Evolutionary conservation across 495 filamentous ascomycete species (phyloP).

Genomic region (Melanomma pulvis-pyrius): DNA sequence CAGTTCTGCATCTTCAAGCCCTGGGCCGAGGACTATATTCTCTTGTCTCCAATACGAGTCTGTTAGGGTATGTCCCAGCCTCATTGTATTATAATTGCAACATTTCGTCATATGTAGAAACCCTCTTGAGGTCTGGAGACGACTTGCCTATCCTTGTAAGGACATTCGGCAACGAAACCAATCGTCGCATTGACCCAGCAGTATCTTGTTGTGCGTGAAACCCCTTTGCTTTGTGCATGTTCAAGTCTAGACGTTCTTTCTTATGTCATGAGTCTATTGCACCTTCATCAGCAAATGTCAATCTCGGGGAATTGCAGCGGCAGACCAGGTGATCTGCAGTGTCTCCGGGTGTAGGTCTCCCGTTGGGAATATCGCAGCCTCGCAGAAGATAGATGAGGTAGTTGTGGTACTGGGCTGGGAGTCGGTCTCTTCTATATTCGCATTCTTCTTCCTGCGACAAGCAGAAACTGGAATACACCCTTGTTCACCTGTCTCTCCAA

Average conservation of each 20-base stretch:
- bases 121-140: too few relatives aligned
- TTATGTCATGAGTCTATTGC: background rate
- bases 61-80: too few relatives aligned
- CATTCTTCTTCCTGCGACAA: background rate
- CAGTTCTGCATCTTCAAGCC: too few relatives aligned
- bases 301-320: background rate
- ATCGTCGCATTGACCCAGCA: background rate
- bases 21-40: too few relatives aligned
- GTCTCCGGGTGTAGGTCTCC: background rate
- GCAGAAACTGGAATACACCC: background rate
- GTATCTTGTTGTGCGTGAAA: background rate
- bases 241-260: background rate
- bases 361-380: background rate
- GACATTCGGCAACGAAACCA: background rate
- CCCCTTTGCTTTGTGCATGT: background rate
- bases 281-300: background rate
- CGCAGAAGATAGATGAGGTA: background rate
- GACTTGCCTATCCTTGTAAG: background rate
- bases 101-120: too few relatives aligned
- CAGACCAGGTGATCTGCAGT: background rate
- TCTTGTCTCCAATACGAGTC: too few relatives aligned
- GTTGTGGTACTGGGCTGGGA: background rate
- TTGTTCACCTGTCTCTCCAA: background rate
- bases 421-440: background rate
- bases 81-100: too few relatives aligned